phyloP scores from a whole-genome alignment of 257 asterid species.

The Solanum peruvianum region DNA sequence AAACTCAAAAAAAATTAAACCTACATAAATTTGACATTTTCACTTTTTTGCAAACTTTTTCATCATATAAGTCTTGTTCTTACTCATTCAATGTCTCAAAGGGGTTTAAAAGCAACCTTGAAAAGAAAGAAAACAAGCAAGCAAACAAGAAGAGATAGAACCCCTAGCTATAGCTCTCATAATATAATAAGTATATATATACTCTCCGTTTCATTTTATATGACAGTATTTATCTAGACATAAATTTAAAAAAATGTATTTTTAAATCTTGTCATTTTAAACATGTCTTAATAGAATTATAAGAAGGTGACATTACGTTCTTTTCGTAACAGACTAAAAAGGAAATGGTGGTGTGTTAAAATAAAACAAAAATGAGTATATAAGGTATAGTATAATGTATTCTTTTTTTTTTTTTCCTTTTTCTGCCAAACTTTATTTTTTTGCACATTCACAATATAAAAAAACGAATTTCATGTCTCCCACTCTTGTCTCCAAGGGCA shows the following conservation, averaged over 20 bases:
- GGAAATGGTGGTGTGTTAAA: background rate
- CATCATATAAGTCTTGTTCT: constrained; percentile 26
- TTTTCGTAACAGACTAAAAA: background rate
- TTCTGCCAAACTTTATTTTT: constrained; percentile 19
- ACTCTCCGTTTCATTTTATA: background rate
- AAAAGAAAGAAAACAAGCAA: constrained; percentile 26
- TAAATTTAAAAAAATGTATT: background rate
- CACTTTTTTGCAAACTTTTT: constrained; percentile 34
- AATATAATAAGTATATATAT: background rate
- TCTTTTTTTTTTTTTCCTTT: background rate
- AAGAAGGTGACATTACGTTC: background rate
- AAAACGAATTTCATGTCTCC: constrained; percentile 1
- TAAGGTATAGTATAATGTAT: background rate
- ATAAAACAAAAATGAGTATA: background rate
- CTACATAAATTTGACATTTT: background rate
- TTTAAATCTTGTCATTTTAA: no score
- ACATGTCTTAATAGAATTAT: background rate
- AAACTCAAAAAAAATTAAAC: background rate
- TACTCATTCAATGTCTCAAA: constrained; percentile 49
- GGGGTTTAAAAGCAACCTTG: constrained; percentile 35
- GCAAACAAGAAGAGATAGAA: background rate
- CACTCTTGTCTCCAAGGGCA: background rate
- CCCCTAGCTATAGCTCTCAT: background rate
- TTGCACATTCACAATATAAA: constrained; percentile 15
- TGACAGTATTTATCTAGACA: background rate